Percentiles rank a stretch among this genome's conserved stretches.
These are phyloP conservation scores for Claviceps pusilla DNA, from an alignment of 2,329 filamentous ascomycete species.

Conservation along the genomic window DNA sequence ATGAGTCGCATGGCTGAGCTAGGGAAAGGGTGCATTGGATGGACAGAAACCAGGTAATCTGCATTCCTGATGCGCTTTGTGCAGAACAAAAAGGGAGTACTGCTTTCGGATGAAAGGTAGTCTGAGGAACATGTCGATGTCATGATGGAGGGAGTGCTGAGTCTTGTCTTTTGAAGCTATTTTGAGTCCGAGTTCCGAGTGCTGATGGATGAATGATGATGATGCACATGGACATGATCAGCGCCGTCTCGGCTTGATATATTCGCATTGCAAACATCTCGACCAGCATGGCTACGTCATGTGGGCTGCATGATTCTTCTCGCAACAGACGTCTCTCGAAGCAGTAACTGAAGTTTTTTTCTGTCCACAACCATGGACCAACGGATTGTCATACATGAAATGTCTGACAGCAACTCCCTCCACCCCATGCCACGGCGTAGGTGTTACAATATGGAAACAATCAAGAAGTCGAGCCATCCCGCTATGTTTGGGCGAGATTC, in stretches of 20 bases:
- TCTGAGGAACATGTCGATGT: background rate
- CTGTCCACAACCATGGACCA: background rate
- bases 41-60: constrained; percentile 2
- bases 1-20: constrained; percentile 2
- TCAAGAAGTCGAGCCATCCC: background rate
- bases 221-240: background rate
- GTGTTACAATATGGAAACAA: background rate
- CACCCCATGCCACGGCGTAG: background rate
- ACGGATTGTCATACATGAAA: background rate
- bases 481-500: too few species aligned
- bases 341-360: background rate
- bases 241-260: background rate
- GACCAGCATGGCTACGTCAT: background rate
- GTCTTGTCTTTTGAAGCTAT: background rate
- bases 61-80: background rate
- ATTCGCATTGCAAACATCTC: background rate
- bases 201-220: background rate
- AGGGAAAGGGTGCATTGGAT: background rate
- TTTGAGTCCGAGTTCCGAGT: background rate
- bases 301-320: background rate
- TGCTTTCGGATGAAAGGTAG: background rate
- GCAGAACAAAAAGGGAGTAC: background rate
- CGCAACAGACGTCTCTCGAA: background rate
- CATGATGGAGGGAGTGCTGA: background rate
- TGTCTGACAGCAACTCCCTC: background rate